Percentiles rank a stretch among this genome's conserved stretches.
phyloP scores from a whole-genome alignment of 2,329 filamentous ascomycete genomes.

The Hypoxylon sp. region DNA sequence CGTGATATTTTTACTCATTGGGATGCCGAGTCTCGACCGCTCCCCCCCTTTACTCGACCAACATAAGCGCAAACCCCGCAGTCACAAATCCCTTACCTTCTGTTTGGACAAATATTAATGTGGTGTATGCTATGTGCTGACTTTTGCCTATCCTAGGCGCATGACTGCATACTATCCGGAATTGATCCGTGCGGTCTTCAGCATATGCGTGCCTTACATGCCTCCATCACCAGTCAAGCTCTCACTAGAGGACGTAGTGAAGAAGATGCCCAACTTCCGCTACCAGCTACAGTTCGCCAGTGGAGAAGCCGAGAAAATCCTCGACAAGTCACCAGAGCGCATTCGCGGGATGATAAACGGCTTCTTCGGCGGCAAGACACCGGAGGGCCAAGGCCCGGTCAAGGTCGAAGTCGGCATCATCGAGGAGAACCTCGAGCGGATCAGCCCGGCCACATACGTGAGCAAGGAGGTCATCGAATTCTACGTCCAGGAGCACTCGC shows the following conservation, averaged over 20 bases:
- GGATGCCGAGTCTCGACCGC: background rate
- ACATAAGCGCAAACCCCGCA: background rate
- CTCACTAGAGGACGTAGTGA: constrained; percentile 72
- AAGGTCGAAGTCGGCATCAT: constrained; percentile 72
- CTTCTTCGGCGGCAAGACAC: constrained; percentile 76
- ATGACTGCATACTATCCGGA: constrained; percentile 80
- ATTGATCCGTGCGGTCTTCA: constrained; percentile 81
- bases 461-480: constrained; percentile 79
- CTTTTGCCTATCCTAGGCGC: constrained; percentile 59
- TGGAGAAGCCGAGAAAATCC: constrained; percentile 74
- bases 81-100: background rate
- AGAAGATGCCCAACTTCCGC: constrained; percentile 75
- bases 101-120: background rate
- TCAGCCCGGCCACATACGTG: constrained; percentile 72
- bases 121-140: constrained; percentile 11
- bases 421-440: constrained; percentile 72
- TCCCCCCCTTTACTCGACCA: background rate
- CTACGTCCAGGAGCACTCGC: constrained; percentile 80
- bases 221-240: constrained; percentile 68
- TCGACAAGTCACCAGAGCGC: constrained; percentile 66
- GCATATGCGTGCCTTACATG: constrained; percentile 82
- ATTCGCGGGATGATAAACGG: constrained; percentile 79
- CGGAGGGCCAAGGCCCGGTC: constrained; percentile 71
- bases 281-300: constrained; percentile 89
- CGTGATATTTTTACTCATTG: background rate